phyloP scores from a whole-genome alignment of 805 yeast species.

The Teunomyces funiuensis region DNA sequence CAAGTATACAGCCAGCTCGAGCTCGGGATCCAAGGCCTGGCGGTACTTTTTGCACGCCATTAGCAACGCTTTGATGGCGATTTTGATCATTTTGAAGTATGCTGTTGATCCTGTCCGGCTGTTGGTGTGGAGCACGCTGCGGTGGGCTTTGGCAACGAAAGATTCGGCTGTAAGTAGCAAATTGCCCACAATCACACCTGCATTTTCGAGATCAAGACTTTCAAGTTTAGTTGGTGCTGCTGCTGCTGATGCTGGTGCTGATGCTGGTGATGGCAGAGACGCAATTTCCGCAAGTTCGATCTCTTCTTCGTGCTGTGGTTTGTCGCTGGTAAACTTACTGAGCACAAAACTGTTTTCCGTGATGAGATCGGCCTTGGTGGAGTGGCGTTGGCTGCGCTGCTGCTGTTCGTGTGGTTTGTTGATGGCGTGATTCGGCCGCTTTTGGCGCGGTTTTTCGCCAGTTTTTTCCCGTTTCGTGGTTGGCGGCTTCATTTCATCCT shows the following conservation, averaged over 20 bases:
- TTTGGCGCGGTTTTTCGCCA: not conserved
- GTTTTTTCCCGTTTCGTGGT: not conserved
- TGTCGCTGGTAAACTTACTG: not conserved
- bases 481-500: not conserved
- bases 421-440: no score
- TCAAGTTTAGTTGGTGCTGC: not conserved
- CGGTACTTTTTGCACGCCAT: conserved; percentile 28
- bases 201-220: not conserved
- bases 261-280: not conserved
- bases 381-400: not conserved
- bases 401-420: not conserved
- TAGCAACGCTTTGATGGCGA: conserved; percentile 38
- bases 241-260: not conserved
- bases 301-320: not conserved
- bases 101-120: conserved; percentile 18
- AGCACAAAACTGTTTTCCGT: conserved; percentile 5
- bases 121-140: conserved; percentile 14
- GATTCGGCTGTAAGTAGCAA: conserved; percentile 16
- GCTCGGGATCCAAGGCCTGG: conserved; percentile 24
- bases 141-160: conserved; percentile 25
- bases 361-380: not conserved
- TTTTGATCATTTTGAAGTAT: conserved; percentile 31
- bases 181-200: not conserved
- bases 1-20: conserved; percentile 33
- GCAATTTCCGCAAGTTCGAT: not conserved